phyloP scores from a whole-genome alignment of 2,329 filamentous ascomycete genomes.

The Diplodia mutila region DNA sequence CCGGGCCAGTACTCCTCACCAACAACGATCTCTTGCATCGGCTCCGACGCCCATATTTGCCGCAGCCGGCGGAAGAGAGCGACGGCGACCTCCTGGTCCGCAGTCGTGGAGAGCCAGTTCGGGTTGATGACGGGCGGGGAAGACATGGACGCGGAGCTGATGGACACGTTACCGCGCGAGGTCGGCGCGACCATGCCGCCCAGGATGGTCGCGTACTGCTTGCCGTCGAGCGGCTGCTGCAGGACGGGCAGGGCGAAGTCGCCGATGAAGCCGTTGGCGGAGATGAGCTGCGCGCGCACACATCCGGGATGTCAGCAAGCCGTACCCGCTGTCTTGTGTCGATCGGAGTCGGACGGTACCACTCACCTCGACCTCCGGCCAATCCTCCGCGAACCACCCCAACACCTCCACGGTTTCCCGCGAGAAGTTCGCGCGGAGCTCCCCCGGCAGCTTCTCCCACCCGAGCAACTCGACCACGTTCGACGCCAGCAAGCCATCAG shows the following conservation, averaged over 20 bases:
- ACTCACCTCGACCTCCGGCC: constrained; percentile 31
- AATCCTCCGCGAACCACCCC: constrained; percentile 27
- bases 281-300: constrained; percentile 36
- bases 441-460: constrained; percentile 27
- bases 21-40: constrained; percentile 34
- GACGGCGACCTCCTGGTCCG: constrained; percentile 40
- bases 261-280: constrained; percentile 31
- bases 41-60: constrained; percentile 31
- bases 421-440: constrained; percentile 21
- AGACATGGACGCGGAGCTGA: constrained; percentile 33
- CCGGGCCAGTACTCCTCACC: constrained; percentile 39
- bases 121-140: constrained; percentile 40
- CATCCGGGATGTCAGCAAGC: too few species aligned
- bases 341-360: too few species aligned
- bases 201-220: constrained; percentile 40
- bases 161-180: constrained; percentile 42
- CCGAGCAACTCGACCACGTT: constrained; percentile 30
- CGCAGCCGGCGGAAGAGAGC: constrained; percentile 39
- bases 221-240: constrained; percentile 33
- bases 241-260: constrained; percentile 30
- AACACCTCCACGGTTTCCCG: constrained; percentile 17
- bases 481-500: constrained; percentile 31
- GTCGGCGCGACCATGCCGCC: constrained; percentile 39
- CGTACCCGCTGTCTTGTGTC: too few species aligned
- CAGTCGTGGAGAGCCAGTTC: constrained; percentile 39